Conservation (phyloP, 2,329 filamentous ascomycete genomes). For the Diaporthe nobilis region DNA sequence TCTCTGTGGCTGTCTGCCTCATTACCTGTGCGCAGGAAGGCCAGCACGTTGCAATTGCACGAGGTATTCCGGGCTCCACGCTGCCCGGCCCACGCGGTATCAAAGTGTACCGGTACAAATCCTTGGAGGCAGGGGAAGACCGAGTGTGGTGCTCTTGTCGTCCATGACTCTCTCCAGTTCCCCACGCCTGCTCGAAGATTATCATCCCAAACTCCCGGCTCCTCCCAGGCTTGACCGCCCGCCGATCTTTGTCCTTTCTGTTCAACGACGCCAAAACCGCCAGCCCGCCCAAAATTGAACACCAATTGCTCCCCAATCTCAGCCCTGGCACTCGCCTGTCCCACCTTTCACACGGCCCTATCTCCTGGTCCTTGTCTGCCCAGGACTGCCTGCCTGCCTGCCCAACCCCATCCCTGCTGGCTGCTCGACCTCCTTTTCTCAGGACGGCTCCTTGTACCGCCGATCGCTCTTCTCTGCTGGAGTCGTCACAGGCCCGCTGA, state of each 20-base stretch:
- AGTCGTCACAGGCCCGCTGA: slow-evolving; percentile 64
- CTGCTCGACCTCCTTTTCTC: slow-evolving; percentile 56
- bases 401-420: slow-evolving; percentile 53
- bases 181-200: slow-evolving; percentile 38
- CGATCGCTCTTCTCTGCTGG: slow-evolving; percentile 60
- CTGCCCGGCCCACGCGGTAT: slow-evolving; percentile 26
- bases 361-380: slow-evolving; percentile 46
- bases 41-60: background rate
- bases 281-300: slow-evolving; percentile 35
- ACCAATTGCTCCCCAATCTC: slow-evolving; percentile 40
- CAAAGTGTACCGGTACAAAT: slow-evolving; percentile 27
- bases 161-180: slow-evolving; percentile 36
- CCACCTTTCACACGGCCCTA: slow-evolving; percentile 51
- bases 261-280: slow-evolving; percentile 38
- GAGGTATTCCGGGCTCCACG: slow-evolving; percentile 16
- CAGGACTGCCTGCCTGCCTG: slow-evolving; percentile 47
- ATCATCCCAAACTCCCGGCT: slow-evolving; percentile 43
- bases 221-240: slow-evolving; percentile 42
- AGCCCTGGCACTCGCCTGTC: slow-evolving; percentile 40
- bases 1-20: background rate
- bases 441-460: slow-evolving; percentile 66
- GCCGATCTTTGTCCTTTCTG: slow-evolving; percentile 43
- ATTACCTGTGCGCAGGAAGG: background rate
- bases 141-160: slow-evolving; percentile 34
- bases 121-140: slow-evolving; percentile 22